Evolutionary conservation across 768 basidiomycete species (phyloP), one percentile per base, ranked within the genome.

Genomic region (Stropharia rugosoannulata): DNA sequence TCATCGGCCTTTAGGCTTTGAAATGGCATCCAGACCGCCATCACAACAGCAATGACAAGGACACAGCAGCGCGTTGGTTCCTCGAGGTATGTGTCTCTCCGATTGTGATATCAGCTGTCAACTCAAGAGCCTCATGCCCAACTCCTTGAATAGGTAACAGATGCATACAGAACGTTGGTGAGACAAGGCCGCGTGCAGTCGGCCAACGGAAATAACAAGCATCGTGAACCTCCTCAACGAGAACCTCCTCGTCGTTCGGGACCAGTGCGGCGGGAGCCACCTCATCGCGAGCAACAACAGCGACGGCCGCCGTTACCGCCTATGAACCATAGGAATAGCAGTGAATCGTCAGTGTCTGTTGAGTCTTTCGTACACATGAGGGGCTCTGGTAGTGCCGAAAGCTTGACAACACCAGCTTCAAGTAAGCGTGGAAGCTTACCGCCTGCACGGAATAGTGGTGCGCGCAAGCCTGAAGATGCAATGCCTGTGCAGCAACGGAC

Each of bases 11-110:
- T 44, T 56, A 70, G 85, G 85, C 83, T 60, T 70, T 87, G 53
- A 78, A 76, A 63, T 88, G 85, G 84, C 85, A 87, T 60, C 85
- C 85, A 59, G 85, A 87, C 69, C 84, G 83, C 57, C 82, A 84
- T 68, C 76, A 80, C 62, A 61, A 61, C 58, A 59, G 54, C 40
- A 61, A 74, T 25, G 75, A 79, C 56, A 82, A 79, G 64, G 80
- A 84, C 54, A 66, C 67, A 44, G 82, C 83, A 15, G 78, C 79
- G 49, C 75, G 76, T 59, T 75, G 74, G 62, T 87, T 87, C 68
- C 74, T 82, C 46, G 78, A 87, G 73, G 86, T 85, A 66, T 54
- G 59, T 55, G 49, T 56, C 54, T 25, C 55, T 54, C 55, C 51
- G 59, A 62, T 66, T 27, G 40, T 59, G 46, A 41, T 37, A 36